Percentiles rank a stretch among this genome's conserved stretches.
Conservation (phyloP, 2,329 filamentous ascomycete genomes). For the Clarireedia monteithiana region DNA sequence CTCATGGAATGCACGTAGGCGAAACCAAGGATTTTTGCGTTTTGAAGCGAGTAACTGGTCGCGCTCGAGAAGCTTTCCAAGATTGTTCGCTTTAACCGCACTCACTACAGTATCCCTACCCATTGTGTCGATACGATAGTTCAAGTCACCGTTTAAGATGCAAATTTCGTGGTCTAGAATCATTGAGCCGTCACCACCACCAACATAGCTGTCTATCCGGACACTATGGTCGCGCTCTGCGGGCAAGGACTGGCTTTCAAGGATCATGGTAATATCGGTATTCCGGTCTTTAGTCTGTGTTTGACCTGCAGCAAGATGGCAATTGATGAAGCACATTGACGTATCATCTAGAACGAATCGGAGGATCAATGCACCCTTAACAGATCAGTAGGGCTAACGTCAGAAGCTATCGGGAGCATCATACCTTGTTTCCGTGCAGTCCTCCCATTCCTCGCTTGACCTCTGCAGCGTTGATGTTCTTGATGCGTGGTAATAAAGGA, state of each 20-base stretch:
- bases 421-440: constrained; percentile 82
- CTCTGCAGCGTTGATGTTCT: constrained; percentile 69
- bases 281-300: constrained; percentile 84
- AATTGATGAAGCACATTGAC: constrained; percentile 94
- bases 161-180: constrained; percentile 97
- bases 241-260: constrained; percentile 72
- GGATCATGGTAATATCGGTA: constrained; percentile 82
- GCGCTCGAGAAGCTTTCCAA: constrained; percentile 79
- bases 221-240: constrained; percentile 57
- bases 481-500: constrained; percentile 66
- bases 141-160: constrained; percentile 89
- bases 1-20: constrained; percentile 84
- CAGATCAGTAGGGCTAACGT: constrained; percentile 10
- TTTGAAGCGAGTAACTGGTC: constrained; percentile 88
- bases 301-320: constrained; percentile 91
- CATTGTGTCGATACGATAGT: constrained; percentile 98
- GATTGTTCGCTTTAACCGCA: constrained; percentile 72
- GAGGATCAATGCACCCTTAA: constrained; percentile 71
- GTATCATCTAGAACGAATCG: constrained; percentile 93
- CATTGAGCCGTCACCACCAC: constrained; percentile 91
- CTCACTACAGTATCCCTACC: constrained; percentile 86
- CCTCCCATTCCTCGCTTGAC: constrained; percentile 96
- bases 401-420: not conserved
- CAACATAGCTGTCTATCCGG: constrained; percentile 72
- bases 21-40: constrained; percentile 83